These are phyloP conservation scores for Zygosaccharomyces sapae DNA, from an alignment of 1,139 yeast species.

Conservation along the genomic window DNA sequence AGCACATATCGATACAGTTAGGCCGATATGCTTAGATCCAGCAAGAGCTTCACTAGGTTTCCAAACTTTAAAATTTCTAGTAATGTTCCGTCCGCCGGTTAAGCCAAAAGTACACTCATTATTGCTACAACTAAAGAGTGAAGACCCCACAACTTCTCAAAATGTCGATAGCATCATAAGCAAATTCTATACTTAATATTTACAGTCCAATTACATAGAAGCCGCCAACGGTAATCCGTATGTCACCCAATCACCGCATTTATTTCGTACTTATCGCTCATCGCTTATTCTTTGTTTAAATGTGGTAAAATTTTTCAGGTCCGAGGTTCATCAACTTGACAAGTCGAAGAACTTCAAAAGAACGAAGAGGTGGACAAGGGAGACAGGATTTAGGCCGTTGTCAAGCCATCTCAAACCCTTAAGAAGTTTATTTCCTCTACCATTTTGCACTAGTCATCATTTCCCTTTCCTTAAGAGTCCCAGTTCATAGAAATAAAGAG, in stretches of 20 bases:
- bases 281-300: not conserved
- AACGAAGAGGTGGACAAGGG: not conserved
- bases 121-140: constrained; percentile 52
- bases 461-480: not conserved
- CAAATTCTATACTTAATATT: constrained; percentile 39
- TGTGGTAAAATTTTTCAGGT: constrained; percentile 11
- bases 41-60: constrained; percentile 75
- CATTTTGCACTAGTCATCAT: no score
- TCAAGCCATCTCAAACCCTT: not conserved
- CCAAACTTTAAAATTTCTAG: constrained; percentile 71
- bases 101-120: constrained; percentile 62
- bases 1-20: constrained; percentile 57
- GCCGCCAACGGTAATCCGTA: no score
- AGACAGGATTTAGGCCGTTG: not conserved
- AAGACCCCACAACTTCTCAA: constrained; percentile 51
- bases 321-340: not conserved
- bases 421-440: no score
- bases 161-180: constrained; percentile 52
- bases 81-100: constrained; percentile 89
- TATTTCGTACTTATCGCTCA: not conserved
- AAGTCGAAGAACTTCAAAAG: not conserved
- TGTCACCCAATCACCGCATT: constrained; percentile 14
- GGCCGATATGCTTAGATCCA: constrained; percentile 81
- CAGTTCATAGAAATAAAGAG: not conserved
- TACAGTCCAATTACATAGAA: not conserved